A percentile compares a stretch with the other conserved stretches of the same genome.
phyloP scores from a whole-genome alignment of 192 early-diverging fungal genomes.

The Thamnidium elegans region DNA sequence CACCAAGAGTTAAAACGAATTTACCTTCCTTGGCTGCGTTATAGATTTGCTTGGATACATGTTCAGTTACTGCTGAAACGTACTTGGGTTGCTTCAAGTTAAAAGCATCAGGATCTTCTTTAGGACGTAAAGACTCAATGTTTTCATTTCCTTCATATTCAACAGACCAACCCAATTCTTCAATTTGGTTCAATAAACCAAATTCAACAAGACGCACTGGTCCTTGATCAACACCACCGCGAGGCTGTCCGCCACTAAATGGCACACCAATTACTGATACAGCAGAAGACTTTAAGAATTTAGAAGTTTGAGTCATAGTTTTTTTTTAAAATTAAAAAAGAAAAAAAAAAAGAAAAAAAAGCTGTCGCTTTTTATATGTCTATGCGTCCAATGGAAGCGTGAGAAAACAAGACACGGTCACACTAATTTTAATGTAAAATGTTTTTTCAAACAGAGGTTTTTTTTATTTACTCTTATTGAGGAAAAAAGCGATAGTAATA shows the following conservation, averaged over 20 bases:
- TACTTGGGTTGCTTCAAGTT: slow-evolving; percentile 83
- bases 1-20: slow-evolving; percentile 90
- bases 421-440: not conserved
- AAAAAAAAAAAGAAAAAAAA: not conserved
- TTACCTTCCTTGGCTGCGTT: slow-evolving; percentile 61
- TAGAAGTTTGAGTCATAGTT: not conserved
- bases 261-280: slow-evolving; percentile 22
- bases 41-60: slow-evolving; percentile 63
- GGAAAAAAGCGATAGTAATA: slow-evolving; percentile 1
- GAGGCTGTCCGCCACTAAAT: slow-evolving; percentile 39
- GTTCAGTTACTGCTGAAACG: slow-evolving; percentile 74
- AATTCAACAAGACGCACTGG: slow-evolving; percentile 80
- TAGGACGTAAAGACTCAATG: slow-evolving; percentile 65
- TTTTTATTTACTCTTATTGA: slow-evolving; percentile 3
- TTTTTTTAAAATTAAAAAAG: not conserved
- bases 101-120: slow-evolving; percentile 66
- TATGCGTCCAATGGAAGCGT: not conserved
- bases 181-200: slow-evolving; percentile 81
- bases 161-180: slow-evolving; percentile 72
- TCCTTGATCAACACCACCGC: slow-evolving; percentile 86
- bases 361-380: not conserved
- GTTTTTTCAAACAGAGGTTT: not conserved
- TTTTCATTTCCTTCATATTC: slow-evolving; percentile 74
- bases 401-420: not conserved
- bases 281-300: not conserved